Evolutionary conservation across 2,329 filamentous ascomycete species (phyloP), one percentile per base, ranked within the genome.

Genomic region (Teratosphaeria nubilosa): DNA sequence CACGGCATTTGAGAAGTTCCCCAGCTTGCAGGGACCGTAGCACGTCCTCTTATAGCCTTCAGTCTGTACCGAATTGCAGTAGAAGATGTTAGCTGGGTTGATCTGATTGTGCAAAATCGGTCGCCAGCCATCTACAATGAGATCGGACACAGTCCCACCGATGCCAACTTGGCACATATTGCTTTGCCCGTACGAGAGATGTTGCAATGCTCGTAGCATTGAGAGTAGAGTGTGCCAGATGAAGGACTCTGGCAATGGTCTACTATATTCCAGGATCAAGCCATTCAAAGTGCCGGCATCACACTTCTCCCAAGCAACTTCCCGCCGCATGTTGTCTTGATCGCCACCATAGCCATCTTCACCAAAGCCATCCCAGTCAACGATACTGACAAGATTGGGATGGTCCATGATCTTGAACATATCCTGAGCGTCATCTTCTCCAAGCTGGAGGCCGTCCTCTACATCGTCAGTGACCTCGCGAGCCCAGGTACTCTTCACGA

Each of bases 71-170:
- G 55, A 45, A 13, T 56, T 25, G 41, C 41, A 56, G 48, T 56
- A 56, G 27, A 52, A 56, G 41, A 56, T 52, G 24, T 56, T 56
- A 11, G 48, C 55, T 1, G 55, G 55, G 22, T 51, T 51, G 27
- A 56, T 56, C 13, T 30, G 31, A 32, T 56, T 56, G 55, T 56
- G 55, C 27, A 34, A 11, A 32, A 56, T 56, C n/a, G 55, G 48
- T 34, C 34, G 27, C 55, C 55, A 56, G n/a, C 55, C 55, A 13
- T 48, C 32, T n/a, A 24, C 22, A 13, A 20, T 41, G 30, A 32
- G 27, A 14, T 37, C 30, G 2, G 53, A 32, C 5, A 25, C 24
- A 3, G 24, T 32, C 20, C 55, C 55, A 52, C 41, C 51, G 24
- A 22, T 14, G n/a, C 20, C 20, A 11, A 22, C 20, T 6, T 20